phyloP scores from a whole-genome alignment of 306 rosid species.

The Ammopiptanthus mongolicus region DNA sequence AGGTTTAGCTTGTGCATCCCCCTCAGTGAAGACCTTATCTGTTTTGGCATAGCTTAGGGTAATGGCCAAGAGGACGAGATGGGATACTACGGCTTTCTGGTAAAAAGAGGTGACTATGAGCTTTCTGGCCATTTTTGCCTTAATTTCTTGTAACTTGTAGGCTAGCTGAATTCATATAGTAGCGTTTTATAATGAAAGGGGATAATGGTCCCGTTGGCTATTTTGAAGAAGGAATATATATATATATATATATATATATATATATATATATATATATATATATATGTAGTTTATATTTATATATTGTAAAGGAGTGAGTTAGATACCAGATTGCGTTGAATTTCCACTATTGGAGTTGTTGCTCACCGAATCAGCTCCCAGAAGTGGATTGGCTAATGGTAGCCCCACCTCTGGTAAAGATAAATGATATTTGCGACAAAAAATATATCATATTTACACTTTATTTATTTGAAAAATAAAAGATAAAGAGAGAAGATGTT shows the following conservation, averaged over 20 bases:
- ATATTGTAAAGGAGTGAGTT: background rate
- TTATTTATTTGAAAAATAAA: no score
- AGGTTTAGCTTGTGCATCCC: background rate
- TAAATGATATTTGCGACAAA: no score
- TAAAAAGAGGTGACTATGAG: background rate
- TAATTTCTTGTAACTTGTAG: background rate
- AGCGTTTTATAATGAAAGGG: background rate
- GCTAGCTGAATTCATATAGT: background rate
- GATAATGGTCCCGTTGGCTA: background rate
- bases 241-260: background rate
- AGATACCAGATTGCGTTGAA: background rate
- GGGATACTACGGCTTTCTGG: background rate
- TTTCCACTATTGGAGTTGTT: constrained; percentile 7
- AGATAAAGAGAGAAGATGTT: no score
- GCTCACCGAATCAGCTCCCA: background rate
- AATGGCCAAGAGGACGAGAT: constrained; percentile 15
- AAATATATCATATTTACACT: no score
- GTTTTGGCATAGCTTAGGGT: background rate
- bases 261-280: no score
- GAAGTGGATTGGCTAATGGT: background rate
- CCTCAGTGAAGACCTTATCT: background rate
- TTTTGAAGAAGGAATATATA: background rate
- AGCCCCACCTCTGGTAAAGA: background rate
- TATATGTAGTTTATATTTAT: background rate
- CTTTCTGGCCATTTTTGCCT: constrained; percentile 17